phyloP scores from a whole-genome alignment of 192 early-diverging fungal genomes.

The Pilaira anomala region DNA sequence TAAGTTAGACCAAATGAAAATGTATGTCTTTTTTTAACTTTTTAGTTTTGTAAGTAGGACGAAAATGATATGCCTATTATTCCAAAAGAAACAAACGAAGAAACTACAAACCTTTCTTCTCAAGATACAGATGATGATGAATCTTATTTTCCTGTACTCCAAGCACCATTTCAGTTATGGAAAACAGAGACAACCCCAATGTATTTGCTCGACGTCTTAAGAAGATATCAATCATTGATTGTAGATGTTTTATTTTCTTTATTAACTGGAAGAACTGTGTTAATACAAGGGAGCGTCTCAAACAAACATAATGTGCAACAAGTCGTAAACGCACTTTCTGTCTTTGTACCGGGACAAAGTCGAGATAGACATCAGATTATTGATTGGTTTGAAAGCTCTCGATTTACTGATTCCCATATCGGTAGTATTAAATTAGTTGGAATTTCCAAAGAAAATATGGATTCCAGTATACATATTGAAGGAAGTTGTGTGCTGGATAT shows the following conservation, averaged over 20 bases:
- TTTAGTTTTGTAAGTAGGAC: too few species aligned
- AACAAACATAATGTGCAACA: conserved; percentile 11
- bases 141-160: conserved; percentile 7
- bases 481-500: conserved; percentile 36
- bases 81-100: too few species aligned
- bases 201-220: conserved; percentile 14
- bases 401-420: conserved; percentile 22
- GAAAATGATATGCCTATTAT: too few species aligned
- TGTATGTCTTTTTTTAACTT: too few species aligned
- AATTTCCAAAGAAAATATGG: conserved; percentile 16
- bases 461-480: conserved; percentile 30
- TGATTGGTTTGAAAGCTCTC: conserved; percentile 22
- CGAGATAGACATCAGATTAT: conserved; percentile 23
- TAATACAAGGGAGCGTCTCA: conserved; percentile 23
- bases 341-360: conserved; percentile 34
- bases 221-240: conserved; percentile 20
- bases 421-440: conserved; percentile 28
- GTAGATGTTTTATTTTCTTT: conserved; percentile 36
- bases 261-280: conserved; percentile 28
- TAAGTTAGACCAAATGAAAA: too few species aligned
- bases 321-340: conserved; percentile 26
- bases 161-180: conserved; percentile 17
- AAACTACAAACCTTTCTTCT: too few species aligned
- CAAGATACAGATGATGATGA: background rate
- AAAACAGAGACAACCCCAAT: background rate